phyloP scores from a whole-genome alignment of 345 rosid genomes.

The Aquilaria malaccensis region DNA sequence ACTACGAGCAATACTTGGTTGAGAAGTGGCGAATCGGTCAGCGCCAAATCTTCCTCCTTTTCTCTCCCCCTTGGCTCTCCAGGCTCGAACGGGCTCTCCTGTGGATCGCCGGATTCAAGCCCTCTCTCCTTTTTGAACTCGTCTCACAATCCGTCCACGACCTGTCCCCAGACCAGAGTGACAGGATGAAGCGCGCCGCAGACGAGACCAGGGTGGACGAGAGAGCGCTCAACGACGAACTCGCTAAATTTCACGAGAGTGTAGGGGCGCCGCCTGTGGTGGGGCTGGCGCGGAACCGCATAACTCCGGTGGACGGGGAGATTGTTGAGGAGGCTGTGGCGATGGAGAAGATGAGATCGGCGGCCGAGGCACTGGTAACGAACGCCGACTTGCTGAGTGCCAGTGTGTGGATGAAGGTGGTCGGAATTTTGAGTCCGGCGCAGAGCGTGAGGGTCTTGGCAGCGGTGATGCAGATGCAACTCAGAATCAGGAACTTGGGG shows the following conservation, averaged over 20 bases:
- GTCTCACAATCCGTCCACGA: neutral
- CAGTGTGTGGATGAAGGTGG: neutral
- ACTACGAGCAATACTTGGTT: constrained; percentile 4
- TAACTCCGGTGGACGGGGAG: neutral
- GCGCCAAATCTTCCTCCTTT: constrained; percentile 1
- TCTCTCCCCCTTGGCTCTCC: constrained; percentile 6
- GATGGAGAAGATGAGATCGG: constrained; percentile 1
- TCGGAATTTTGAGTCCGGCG: constrained; percentile 1
- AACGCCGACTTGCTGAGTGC: constrained; percentile 6
- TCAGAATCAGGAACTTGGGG: no score
- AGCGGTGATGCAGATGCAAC: no score
- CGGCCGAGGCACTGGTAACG: neutral
- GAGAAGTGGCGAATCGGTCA: neutral
- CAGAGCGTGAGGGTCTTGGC: constrained; percentile 5
- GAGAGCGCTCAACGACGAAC: neutral
- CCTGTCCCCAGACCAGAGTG: neutral
- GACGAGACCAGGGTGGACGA: neutral
- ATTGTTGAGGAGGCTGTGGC: neutral
- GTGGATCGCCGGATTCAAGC: constrained; percentile 13
- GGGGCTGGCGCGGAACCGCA: neutral
- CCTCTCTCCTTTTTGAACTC: neutral
- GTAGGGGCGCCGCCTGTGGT: neutral
- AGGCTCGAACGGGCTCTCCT: constrained; percentile 5
- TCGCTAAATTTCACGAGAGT: neutral
- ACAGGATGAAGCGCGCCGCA: neutral